Base-by-base conservation (phyloP, 441 rosid species). In the Hura crepitans region DNA sequence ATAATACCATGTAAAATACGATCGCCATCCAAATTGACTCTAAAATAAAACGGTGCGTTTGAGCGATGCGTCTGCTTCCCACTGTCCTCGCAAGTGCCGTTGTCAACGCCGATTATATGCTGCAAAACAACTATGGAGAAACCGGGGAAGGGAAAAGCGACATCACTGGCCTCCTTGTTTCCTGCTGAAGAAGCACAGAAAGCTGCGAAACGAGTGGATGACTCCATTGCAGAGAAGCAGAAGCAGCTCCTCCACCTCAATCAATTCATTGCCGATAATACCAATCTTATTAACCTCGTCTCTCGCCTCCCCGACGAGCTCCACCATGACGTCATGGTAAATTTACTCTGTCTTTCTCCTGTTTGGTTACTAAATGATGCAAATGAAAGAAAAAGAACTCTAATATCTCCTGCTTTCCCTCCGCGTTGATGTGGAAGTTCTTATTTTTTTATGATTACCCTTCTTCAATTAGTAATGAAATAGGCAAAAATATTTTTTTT, bases 221-320 rank as follows among this genome's bases (percentile, higher is more conserved):
- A 83, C 59, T 63, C 81, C 50, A 83, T 90, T 72, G 70, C 78
- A 10, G 91, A 84, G 82, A 85, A 89, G 83, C 84, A 66, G 23
- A 76, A 33, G 65, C 96, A 90, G 81, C 72, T 88, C 70, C 79
- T 75, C 55, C 80, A 69, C 37, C 63, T 87, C 37, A 82, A 75
- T 54, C 81, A 81, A 49, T 90, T 85, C 84, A 79, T 83, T 68
- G 77, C 87, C 70, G 96, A 91, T 37, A 94, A 91, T 81, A 54
- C 73, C 58, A 80, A 60, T 68, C 85, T 94, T 65, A 80, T 86
- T 55, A 83, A 77, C 80, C 89, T 84, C 69, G 80, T 94, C 60
- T 80, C 81, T 47, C 82, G 81, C 70, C 92, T 94, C 20, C 98
- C 96, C 61, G 87, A 91, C 20, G 82, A 91, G 62, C 96, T 91